These are phyloP conservation scores for Graphium sp. DNA, from an alignment of 2,329 filamentous ascomycete genomes.

Conservation along the genomic window DNA sequence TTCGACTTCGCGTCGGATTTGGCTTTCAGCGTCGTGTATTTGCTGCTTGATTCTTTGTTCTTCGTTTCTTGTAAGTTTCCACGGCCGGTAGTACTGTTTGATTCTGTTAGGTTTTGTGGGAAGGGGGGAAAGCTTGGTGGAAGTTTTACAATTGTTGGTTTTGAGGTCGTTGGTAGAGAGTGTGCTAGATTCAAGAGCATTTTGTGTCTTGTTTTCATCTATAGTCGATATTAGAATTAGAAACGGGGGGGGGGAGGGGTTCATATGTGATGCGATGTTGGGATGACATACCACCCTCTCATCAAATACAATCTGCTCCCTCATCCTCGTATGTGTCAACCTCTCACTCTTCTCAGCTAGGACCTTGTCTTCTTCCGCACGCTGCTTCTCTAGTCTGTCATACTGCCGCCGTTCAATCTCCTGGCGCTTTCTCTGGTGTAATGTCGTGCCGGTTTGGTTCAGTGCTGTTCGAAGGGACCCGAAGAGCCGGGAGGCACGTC, in stretches of 20 bases:
- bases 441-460: slow-evolving; percentile 50
- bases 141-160: slow-evolving; percentile 55
- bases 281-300: slow-evolving; percentile 49
- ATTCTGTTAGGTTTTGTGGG: neutral
- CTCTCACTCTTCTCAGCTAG: slow-evolving; percentile 49
- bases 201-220: slow-evolving; percentile 63
- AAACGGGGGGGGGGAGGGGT: slow-evolving; percentile 10
- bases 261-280: too few relatives aligned
- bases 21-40: slow-evolving; percentile 44
- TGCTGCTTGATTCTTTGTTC: slow-evolving; percentile 57
- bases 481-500: slow-evolving; percentile 72
- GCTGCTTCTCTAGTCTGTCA: slow-evolving; percentile 57
- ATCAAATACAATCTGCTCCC: slow-evolving; percentile 60
- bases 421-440: slow-evolving; percentile 50
- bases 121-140: neutral
- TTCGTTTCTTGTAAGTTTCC: slow-evolving; percentile 54
- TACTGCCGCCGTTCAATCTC: slow-evolving; percentile 75
- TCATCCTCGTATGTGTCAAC: slow-evolving; percentile 40
- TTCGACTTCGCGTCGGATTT: slow-evolving; percentile 45
- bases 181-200: slow-evolving; percentile 56
- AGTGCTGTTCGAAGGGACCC: slow-evolving; percentile 66
- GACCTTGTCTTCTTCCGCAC: slow-evolving; percentile 51
- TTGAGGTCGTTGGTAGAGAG: slow-evolving; percentile 53
- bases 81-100: slow-evolving; percentile 68
- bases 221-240: slow-evolving; percentile 3